Conservation (phyloP, 805 yeast species). For the Debaryomyces castellii region DNA sequence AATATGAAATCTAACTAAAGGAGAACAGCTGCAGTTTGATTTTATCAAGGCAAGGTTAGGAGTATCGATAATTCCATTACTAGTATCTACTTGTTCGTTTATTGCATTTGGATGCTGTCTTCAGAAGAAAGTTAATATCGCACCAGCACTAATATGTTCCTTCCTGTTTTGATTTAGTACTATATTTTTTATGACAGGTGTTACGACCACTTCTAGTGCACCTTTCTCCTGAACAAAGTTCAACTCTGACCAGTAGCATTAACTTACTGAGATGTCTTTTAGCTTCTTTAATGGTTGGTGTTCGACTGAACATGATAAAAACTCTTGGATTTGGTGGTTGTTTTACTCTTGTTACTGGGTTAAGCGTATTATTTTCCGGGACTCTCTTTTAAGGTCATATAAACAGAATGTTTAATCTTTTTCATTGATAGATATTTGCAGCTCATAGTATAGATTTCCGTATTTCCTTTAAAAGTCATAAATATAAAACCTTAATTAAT, state of each 20-base stretch:
- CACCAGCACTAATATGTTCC: constrained; percentile 53
- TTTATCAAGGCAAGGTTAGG: constrained; percentile 53
- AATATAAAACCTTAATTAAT: no score
- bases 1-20: constrained; percentile 11
- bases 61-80: constrained; percentile 37
- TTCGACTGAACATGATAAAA: constrained; percentile 55
- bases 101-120: constrained; percentile 74
- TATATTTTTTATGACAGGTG: constrained; percentile 53
- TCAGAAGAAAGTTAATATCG: constrained; percentile 42
- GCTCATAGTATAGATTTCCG: no score
- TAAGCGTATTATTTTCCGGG: constrained; percentile 22
- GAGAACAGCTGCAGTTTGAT: constrained; percentile 37
- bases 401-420: no score
- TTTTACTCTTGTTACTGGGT: constrained; percentile 61
- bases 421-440: no score
- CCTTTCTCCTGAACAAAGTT: constrained; percentile 62
- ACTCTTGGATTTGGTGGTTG: constrained; percentile 70
- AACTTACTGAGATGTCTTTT: constrained; percentile 68
- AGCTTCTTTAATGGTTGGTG: constrained; percentile 69
- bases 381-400: background rate
- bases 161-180: constrained; percentile 56
- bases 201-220: constrained; percentile 70
- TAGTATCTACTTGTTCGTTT: constrained; percentile 38
- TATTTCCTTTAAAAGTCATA: no score
- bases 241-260: constrained; percentile 68